phyloP scores from a whole-genome alignment of 768 basidiomycete genomes.

The Lepiota venenata region DNA sequence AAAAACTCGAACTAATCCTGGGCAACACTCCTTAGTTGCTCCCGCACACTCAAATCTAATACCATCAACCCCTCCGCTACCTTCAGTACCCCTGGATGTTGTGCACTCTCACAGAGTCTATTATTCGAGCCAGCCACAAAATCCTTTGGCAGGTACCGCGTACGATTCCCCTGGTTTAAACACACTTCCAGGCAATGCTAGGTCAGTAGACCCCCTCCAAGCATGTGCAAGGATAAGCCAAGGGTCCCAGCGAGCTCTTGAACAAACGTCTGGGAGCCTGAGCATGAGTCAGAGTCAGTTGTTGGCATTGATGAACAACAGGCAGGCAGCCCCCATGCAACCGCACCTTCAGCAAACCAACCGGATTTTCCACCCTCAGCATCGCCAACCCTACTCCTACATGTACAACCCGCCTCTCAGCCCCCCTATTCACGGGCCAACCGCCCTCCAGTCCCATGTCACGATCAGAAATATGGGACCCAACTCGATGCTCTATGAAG shows the following conservation, averaged over 20 bases:
- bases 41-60: neutral
- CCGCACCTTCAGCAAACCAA: conserved; percentile 1
- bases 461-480: neutral
- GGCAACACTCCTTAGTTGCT: conserved; percentile 8
- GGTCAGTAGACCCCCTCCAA: conserved; percentile 32
- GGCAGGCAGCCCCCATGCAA: conserved; percentile 18
- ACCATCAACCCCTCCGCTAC: conserved; percentile 26
- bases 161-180: neutral
- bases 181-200: too few species aligned
- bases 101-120: conserved; percentile 26
- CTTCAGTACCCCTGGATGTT: conserved; percentile 16
- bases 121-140: conserved; percentile 22
- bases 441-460: neutral
- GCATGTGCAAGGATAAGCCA: conserved; percentile 47
- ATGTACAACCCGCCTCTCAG: neutral
- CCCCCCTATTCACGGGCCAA: neutral
- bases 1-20: conserved; percentile 18
- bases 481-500: neutral
- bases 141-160: conserved; percentile 9
- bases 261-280: conserved; percentile 32
- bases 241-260: conserved; percentile 32
- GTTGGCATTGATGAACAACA: conserved; percentile 38
- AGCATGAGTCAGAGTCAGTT: conserved; percentile 54
- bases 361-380: neutral
- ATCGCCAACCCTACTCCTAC: neutral